These are phyloP conservation scores for Aspergillus avenaceus DNA, from an alignment of 495 filamentous ascomycete species.

Conservation along the genomic window DNA sequence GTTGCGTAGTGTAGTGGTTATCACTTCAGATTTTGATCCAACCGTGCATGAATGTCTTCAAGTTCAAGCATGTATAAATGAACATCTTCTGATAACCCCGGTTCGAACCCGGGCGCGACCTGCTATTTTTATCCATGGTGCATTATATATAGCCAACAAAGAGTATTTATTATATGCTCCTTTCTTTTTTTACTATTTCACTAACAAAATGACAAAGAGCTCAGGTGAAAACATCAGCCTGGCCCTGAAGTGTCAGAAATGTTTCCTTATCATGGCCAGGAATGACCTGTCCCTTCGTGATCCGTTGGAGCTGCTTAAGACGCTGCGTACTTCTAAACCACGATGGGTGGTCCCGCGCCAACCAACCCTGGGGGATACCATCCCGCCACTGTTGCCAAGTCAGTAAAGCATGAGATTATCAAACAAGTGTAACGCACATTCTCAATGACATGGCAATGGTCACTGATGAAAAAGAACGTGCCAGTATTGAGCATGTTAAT, in stretches of 20 bases:
- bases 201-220: no score
- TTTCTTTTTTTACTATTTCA: no score
- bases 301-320: slow-evolving; percentile 9
- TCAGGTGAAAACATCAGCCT: slow-evolving; percentile 11
- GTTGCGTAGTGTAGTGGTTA: no score
- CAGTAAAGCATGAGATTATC: neutral
- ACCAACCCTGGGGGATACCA: slow-evolving; percentile 12
- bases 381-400: slow-evolving; percentile 6
- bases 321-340: slow-evolving; percentile 14
- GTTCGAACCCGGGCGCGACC: no score
- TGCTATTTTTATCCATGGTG: no score
- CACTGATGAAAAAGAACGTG: slow-evolving; percentile 9
- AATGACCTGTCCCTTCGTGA: slow-evolving; percentile 10
- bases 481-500: slow-evolving; percentile 11
- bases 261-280: slow-evolving; percentile 11
- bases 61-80: no score
- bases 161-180: no score
- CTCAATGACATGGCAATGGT: slow-evolving; percentile 11
- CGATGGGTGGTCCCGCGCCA: slow-evolving; percentile 10
- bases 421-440: slow-evolving; percentile 3
- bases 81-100: no score
- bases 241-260: slow-evolving; percentile 4
- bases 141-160: no score
- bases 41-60: no score
- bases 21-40: no score